phyloP scores from a whole-genome alignment of 805 yeast species.

The Candida ulmi region DNA sequence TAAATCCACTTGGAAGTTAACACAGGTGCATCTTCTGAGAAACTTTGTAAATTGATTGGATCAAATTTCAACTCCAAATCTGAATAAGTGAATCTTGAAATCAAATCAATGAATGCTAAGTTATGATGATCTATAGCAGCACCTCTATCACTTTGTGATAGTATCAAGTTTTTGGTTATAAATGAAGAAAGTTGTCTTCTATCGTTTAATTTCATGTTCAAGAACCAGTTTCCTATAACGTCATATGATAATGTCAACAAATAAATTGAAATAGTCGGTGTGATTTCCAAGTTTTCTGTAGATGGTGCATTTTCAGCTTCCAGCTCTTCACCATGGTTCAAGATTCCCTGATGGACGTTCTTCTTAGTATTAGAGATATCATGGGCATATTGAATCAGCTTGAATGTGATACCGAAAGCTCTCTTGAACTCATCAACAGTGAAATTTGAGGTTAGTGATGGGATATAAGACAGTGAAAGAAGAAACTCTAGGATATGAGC shows the following conservation, averaged over 20 bases:
- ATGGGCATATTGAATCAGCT: slow-evolving; percentile 65
- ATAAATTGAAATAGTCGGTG: slow-evolving; percentile 53
- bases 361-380: slow-evolving; percentile 33
- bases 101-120: slow-evolving; percentile 60
- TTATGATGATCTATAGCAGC: slow-evolving; percentile 38
- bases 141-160: slow-evolving; percentile 31
- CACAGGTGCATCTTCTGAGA: slow-evolving; percentile 19
- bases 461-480: slow-evolving; percentile 58
- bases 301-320: slow-evolving; percentile 51
- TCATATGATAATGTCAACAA: slow-evolving; percentile 57
- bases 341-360: slow-evolving; percentile 24
- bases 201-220: slow-evolving; percentile 53
- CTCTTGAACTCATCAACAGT: slow-evolving; percentile 72
- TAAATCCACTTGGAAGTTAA: slow-evolving; percentile 48
- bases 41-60: slow-evolving; percentile 19
- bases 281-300: slow-evolving; percentile 38
- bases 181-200: slow-evolving; percentile 58
- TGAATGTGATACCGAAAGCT: slow-evolving; percentile 79
- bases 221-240: slow-evolving; percentile 67
- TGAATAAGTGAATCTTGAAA: slow-evolving; percentile 60
- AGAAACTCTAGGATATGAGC: slow-evolving; percentile 75
- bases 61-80: slow-evolving; percentile 50
- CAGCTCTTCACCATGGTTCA: slow-evolving; percentile 36
- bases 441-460: slow-evolving; percentile 62
- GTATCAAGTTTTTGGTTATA: slow-evolving; percentile 49